Conservation (phyloP, 768 basidiomycete genomes). For the Leccinum uliginosum region DNA sequence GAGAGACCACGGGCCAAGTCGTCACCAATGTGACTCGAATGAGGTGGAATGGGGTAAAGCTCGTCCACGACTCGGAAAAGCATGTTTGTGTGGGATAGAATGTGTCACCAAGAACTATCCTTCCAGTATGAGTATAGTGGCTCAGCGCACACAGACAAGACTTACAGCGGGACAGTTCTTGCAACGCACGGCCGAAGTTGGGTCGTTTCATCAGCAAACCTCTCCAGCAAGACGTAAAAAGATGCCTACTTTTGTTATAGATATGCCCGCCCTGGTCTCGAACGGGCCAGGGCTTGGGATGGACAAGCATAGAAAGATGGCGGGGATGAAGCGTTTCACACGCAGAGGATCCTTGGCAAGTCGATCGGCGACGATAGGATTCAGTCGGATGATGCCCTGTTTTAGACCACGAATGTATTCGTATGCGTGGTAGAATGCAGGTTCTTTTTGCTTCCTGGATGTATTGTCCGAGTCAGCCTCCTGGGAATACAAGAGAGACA, state of each 20-base stretch:
- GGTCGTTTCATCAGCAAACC: background rate
- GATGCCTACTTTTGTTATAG: conserved; percentile 61
- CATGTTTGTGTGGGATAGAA: conserved; percentile 97
- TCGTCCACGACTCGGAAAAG: conserved; percentile 79
- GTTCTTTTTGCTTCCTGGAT: conserved; percentile 69
- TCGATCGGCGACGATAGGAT: conserved; percentile 72
- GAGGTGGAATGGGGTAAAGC: conserved; percentile 94
- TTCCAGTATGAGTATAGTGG: background rate
- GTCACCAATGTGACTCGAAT: conserved; percentile 93
- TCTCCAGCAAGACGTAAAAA: background rate
- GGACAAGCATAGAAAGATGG: conserved; percentile 92
- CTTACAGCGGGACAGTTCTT: conserved; percentile 80
- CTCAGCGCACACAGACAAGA: conserved; percentile 11
- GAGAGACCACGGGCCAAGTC: conserved; percentile 80
- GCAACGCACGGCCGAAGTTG: conserved; percentile 83
- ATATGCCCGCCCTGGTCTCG: conserved; percentile 81
- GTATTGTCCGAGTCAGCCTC: conserved; percentile 1
- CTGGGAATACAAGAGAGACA: background rate
- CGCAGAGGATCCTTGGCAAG: conserved; percentile 69
- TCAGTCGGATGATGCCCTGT: conserved; percentile 86
- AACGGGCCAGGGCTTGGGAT: conserved; percentile 82
- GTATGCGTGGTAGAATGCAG: conserved; percentile 88
- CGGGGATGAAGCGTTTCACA: conserved; percentile 78
- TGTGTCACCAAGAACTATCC: conserved; percentile 74
- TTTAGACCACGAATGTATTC: conserved; percentile 93